These are phyloP conservation scores for Amoebophrya sp. DNA, from an alignment of 169 alveolate genomes.

Conservation along the genomic window DNA sequence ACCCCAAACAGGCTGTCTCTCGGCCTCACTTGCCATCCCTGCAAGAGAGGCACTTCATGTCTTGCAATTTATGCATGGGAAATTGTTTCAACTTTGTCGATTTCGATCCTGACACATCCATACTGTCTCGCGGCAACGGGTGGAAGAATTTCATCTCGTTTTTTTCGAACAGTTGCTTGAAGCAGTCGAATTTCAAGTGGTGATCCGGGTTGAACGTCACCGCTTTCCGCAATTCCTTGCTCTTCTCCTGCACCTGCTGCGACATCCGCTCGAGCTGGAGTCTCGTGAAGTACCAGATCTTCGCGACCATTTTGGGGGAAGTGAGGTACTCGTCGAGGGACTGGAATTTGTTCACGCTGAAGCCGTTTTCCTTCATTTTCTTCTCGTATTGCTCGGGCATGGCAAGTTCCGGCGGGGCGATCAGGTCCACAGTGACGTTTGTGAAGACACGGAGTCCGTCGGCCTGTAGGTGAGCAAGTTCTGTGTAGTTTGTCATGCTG, in stretches of 20 bases:
- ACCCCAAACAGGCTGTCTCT: too few species aligned
- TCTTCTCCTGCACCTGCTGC: constrained; percentile 35
- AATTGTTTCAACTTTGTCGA: too few species aligned
- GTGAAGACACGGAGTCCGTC: constrained; percentile 36
- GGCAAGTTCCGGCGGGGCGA: constrained; percentile 43
- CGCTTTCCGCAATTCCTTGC: not conserved
- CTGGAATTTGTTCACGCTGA: not conserved
- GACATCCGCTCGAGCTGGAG: constrained; percentile 51
- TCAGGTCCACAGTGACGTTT: constrained; percentile 45
- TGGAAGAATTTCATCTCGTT: constrained; percentile 22
- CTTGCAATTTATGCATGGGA: too few species aligned
- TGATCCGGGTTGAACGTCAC: too few species aligned
- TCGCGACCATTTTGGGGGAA: constrained; percentile 41
- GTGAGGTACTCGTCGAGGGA: constrained; percentile 10
- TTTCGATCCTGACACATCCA: too few species aligned
- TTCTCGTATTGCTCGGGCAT: constrained; percentile 35
- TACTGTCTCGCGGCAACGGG: constrained; percentile 28
- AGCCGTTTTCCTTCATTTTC: not conserved
- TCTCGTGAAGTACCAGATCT: constrained; percentile 48
- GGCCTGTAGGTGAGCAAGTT: too few species aligned
- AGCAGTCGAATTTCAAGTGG: too few species aligned
- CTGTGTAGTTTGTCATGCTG: too few species aligned
- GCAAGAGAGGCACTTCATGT: too few species aligned
- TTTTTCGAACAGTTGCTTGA: too few species aligned
- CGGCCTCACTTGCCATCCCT: too few species aligned